Base-by-base conservation (phyloP, 495 filamentous ascomycete genomes). In the Neurospora sp. region DNA sequence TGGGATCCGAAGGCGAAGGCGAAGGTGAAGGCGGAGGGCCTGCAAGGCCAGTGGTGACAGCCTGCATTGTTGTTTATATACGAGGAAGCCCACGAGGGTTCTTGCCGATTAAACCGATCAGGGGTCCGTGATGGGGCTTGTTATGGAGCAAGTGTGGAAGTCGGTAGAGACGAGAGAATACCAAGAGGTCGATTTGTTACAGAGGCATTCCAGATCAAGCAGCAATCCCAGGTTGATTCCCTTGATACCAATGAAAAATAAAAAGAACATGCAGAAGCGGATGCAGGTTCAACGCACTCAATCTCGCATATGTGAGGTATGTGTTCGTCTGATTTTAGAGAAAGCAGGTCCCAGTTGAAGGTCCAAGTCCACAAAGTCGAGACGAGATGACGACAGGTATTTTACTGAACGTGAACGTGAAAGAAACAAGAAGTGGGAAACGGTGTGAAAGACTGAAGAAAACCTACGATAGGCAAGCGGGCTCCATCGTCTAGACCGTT, bases 21-120 rank as follows among this genome's bases (percentile, higher is more conserved):
- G 66, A 38, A 41, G 66, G 41, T 23, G 66, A 38, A 41, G 70
- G 48, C 12, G 31, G 27, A 31, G 27, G 27, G 27, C 69, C 69
- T 20, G 3, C 46, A 23, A n/a, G 38, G 69, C 72, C 39, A 42
- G 20, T 69, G 23, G n/a, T 76, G 54, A 70, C 74, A 35, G 74
- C 74, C 72, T 76, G 66, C 74, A 76, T 76, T 27, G 41, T 74
- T 40, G 54, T 16, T 31, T 62, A 62, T 62, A 16, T 62, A 62
- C 12, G 23, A 31, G 31, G 16, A 23, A 31, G 54, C 23, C 54
- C 23, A 62, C 20, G 54, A 48, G 23, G 54, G 23, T 62, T 31
- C 54, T 62, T 62, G 12, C 54, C 5, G 46, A n/a, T n/a, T n/a
- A n/a, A n/a, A n/a, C n/a, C n/a, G n/a, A 54, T 54, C 20, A 54